Evolutionary conservation across 495 filamentous ascomycete genomes (phyloP).

Genomic region (Tetracladium setigerum): DNA sequence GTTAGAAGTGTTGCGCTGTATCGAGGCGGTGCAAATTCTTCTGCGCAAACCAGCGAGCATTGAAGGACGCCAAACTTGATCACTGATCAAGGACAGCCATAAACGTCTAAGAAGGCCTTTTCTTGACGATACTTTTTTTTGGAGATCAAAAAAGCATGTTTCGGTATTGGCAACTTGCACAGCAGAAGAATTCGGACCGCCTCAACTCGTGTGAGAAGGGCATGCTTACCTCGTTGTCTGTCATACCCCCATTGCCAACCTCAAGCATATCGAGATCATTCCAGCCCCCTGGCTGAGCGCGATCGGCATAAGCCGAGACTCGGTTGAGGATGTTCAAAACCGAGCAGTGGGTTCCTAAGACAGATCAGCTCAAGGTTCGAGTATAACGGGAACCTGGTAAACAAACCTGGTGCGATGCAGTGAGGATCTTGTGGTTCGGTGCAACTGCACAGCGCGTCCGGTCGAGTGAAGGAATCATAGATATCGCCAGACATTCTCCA

Average conservation of each 20-base stretch:
- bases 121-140: no score
- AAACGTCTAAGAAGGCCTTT: no score
- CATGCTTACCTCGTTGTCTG: constrained; percentile 13
- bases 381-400: neutral
- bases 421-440: constrained; percentile 25
- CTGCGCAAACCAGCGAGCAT: no score
- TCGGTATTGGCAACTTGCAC: no score
- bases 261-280: constrained; percentile 43
- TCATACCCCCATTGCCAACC: constrained; percentile 32
- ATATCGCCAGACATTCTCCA: constrained; percentile 51
- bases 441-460: constrained; percentile 27
- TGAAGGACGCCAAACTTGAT: no score
- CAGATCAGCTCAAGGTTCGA: neutral
- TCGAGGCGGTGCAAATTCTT: no score
- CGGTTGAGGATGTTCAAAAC: constrained; percentile 43
- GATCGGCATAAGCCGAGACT: constrained; percentile 29
- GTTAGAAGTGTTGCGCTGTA: neutral
- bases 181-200: no score
- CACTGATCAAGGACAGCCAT: no score
- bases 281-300: constrained; percentile 32
- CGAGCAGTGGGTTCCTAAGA: constrained; percentile 37
- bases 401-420: constrained; percentile 32
- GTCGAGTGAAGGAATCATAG: constrained; percentile 22
- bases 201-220: neutral
- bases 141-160: no score